Percentiles rank a stretch among this genome's conserved stretches.
These are phyloP conservation scores for Beauveria sp. DNA, from an alignment of 2,329 filamentous ascomycete species.

Conservation along the genomic window DNA sequence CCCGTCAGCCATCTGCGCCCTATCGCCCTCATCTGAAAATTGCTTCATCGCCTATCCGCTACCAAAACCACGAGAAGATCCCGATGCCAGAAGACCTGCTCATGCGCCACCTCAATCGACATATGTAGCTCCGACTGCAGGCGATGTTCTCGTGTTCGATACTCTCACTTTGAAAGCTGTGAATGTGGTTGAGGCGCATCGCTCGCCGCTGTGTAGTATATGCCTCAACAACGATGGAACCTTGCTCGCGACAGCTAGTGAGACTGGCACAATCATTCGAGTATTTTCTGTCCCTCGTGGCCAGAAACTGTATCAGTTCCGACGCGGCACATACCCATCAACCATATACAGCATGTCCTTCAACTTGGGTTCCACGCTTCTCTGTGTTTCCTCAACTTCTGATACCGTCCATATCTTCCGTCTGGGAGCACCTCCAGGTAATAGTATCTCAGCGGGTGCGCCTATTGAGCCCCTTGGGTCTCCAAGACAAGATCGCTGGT, in stretches of 20 bases:
- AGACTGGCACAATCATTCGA: constrained; percentile 94
- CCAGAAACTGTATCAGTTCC: constrained; percentile 92
- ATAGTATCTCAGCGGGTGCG: constrained; percentile 27
- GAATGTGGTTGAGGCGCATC: constrained; percentile 92
- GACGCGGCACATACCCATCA: constrained; percentile 88
- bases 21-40: constrained; percentile 90
- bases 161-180: constrained; percentile 82
- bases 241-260: constrained; percentile 85
- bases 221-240: constrained; percentile 90
- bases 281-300: constrained; percentile 89
- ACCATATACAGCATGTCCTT: constrained; percentile 99
- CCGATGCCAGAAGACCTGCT: constrained; percentile 54
- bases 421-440: constrained; percentile 46
- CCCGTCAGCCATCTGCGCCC: constrained; percentile 79
- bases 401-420: constrained; percentile 97
- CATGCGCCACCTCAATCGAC: constrained; percentile 78
- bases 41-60: constrained; percentile 94
- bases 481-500: constrained; percentile 43
- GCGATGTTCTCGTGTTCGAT: constrained; percentile 90
- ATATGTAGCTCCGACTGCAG: constrained; percentile 76
- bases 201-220: constrained; percentile 82
- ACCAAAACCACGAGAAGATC: constrained; percentile 61
- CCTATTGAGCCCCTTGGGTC: constrained; percentile 34
- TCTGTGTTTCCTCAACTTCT: constrained; percentile 92
- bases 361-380: constrained; percentile 84